These are phyloP conservation scores for Globisporangium cylindrosporum DNA, from an alignment of 352 stramenopile genomes.

Conservation along the genomic window DNA sequence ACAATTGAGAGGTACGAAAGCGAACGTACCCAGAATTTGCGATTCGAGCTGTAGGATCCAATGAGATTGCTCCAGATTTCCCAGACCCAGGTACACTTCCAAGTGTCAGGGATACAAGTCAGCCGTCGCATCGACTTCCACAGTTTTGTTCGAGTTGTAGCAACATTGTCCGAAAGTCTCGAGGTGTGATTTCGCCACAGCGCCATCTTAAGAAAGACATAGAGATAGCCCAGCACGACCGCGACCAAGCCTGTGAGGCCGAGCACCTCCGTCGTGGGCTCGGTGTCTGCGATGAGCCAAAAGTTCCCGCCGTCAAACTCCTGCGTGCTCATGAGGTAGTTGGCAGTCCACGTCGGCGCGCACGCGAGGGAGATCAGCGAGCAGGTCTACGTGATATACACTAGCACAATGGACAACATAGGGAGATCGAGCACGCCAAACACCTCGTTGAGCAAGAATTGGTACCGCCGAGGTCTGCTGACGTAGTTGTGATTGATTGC, in stretches of 20 bases:
- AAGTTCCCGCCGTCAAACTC: neutral
- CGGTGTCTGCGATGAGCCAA: conserved; percentile 13
- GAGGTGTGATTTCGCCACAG: conserved; percentile 3
- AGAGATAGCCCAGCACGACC: neutral
- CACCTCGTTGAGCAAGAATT: neutral
- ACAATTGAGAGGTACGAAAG: no score
- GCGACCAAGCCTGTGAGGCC: neutral
- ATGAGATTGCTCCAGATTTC: neutral
- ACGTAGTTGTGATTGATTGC: no score
- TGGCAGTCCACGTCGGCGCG: neutral
- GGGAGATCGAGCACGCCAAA: neutral
- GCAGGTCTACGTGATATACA: neutral
- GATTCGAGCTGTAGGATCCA: neutral
- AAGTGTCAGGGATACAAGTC: no score
- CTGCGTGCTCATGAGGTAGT: neutral
- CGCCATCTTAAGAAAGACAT: conserved; percentile 18
- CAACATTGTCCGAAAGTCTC: no score
- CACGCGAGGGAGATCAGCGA: neutral
- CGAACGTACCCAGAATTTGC: conserved; percentile 6
- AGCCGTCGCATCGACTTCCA: no score
- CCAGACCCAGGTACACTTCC: no score
- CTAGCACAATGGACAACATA: neutral
- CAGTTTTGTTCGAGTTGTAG: no score
- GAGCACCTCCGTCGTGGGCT: neutral
- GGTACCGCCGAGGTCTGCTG: no score